These are phyloP conservation scores for Fusarium nelsonii DNA, from an alignment of 2,329 filamentous ascomycete species.

Conservation along the genomic window DNA sequence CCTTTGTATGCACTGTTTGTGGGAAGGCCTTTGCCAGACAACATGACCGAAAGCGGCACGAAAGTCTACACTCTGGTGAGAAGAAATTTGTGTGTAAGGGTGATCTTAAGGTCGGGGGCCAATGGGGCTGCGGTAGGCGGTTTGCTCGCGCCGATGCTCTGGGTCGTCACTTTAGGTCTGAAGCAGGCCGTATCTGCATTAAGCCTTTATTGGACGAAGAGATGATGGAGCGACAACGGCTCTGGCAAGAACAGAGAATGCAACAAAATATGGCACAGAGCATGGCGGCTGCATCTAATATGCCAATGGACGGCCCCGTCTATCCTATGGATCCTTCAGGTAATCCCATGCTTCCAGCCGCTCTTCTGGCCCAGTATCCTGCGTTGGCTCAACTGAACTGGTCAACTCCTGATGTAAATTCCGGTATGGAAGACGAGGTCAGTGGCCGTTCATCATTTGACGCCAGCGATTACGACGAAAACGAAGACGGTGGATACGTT, in stretches of 20 bases:
- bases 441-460: slow-evolving; percentile 86
- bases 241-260: slow-evolving; percentile 79
- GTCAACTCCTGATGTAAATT: slow-evolving; percentile 73
- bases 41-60: slow-evolving; percentile 96
- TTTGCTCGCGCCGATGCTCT: slow-evolving; percentile 97
- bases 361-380: slow-evolving; percentile 90
- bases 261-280: slow-evolving; percentile 72
- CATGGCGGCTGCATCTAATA: slow-evolving; percentile 65
- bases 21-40: slow-evolving; percentile 97
- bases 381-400: slow-evolving; percentile 92
- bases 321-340: slow-evolving; percentile 68
- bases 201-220: slow-evolving; percentile 98
- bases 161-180: slow-evolving; percentile 93
- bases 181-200: slow-evolving; percentile 95
- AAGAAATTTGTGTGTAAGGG: slow-evolving; percentile 99
- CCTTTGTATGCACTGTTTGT: slow-evolving; percentile 96
- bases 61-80: slow-evolving; percentile 94
- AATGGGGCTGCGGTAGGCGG: slow-evolving; percentile 92
- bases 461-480: slow-evolving; percentile 81
- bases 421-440: slow-evolving; percentile 80
- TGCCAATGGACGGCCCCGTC: slow-evolving; percentile 69
- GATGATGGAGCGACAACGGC: slow-evolving; percentile 81
- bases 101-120: slow-evolving; percentile 82
- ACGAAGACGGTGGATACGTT: slow-evolving; percentile 76
- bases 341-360: slow-evolving; percentile 82